Evolutionary conservation across 148 eudicot genomes (phyloP), one percentile per base, ranked within the genome.

Genomic region (Suaeda aralocaspica): DNA sequence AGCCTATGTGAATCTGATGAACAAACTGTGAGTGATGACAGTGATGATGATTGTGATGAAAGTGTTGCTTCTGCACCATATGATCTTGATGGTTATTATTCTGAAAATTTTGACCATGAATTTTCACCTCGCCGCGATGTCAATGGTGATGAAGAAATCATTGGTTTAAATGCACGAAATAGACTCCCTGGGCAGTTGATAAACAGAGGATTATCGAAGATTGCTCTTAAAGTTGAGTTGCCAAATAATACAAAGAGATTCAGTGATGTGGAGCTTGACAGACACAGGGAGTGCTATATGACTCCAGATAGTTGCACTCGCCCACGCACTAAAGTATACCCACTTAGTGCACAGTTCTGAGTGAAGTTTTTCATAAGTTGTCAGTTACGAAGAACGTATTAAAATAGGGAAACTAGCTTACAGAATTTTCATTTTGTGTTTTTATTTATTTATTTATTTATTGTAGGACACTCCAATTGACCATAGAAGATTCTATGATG

Each of bases 61-160:
- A 91, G 97, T 58, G 86, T 91, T 66, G 94, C 83, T 9, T 91
- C 97, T 0, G 94, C 76, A 19, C 79, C 86, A 4, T 83, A 77
- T 79, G 86, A 81, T 69, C 18, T 79, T 25, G 77, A 63, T 55
- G 80, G 82, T 25, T 74, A 69, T 72, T 81, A 74, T 65, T 78
- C 93, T 4, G 91, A 88, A 29, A 83, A 80, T 60, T 81, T 84
- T 4, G 87, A 85, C 44, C 85, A 84, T 59, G 93, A 82, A 24
- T 77, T 53, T 68, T 78, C 75, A n/a, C 45, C 71, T 67, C 24
- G 7, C 46, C 51, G 66, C 70, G 77, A 63, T 39, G 49, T 39
- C 67, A 70, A 67, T 36, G 80, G 29, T 30, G 80, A 77, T 45
- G 79, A 77, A 51, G 78, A 70, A 16, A 36, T 66, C 29, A 75